Conservation (phyloP, 2,329 filamentous ascomycete species). For the Colletotrichum paranaense region DNA sequence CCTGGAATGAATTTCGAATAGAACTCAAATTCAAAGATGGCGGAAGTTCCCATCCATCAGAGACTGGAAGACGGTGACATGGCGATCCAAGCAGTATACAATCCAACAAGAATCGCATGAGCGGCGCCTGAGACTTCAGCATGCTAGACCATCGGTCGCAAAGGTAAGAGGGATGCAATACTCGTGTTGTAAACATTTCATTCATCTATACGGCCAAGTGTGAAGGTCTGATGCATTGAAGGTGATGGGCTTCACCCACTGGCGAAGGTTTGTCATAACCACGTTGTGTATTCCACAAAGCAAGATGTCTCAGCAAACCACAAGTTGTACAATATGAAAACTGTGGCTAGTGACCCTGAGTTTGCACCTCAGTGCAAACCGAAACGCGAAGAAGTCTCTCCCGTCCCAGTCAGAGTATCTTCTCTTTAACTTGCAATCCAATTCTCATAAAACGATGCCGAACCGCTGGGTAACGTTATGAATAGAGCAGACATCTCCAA, state of each 20-base stretch:
- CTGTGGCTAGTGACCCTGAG: not conserved
- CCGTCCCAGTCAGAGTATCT: not conserved
- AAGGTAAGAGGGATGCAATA: not conserved
- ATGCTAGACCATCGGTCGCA: not conserved
- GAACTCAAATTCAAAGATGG: constrained; percentile 50
- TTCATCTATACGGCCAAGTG: not conserved
- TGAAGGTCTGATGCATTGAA: not conserved
- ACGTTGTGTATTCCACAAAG: not conserved
- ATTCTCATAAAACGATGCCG: not conserved
- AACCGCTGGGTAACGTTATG: not conserved
- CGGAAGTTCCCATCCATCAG: constrained; percentile 42
- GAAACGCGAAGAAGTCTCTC: not conserved
- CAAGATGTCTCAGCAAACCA: not conserved
- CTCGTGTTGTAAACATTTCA: not conserved
- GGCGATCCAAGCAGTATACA: constrained; percentile 15
- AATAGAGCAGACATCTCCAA: no score
- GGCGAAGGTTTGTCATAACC: not conserved
- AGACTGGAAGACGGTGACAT: constrained; percentile 33
- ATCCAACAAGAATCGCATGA: no score
- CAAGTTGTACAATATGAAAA: not conserved
- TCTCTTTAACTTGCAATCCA: not conserved
- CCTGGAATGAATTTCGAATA: constrained; percentile 35
- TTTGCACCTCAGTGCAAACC: not conserved
- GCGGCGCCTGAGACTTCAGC: not conserved
- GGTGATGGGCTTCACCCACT: not conserved